phyloP scores from a whole-genome alignment of 768 basidiomycete genomes.

The Nidularia pulvinata region DNA sequence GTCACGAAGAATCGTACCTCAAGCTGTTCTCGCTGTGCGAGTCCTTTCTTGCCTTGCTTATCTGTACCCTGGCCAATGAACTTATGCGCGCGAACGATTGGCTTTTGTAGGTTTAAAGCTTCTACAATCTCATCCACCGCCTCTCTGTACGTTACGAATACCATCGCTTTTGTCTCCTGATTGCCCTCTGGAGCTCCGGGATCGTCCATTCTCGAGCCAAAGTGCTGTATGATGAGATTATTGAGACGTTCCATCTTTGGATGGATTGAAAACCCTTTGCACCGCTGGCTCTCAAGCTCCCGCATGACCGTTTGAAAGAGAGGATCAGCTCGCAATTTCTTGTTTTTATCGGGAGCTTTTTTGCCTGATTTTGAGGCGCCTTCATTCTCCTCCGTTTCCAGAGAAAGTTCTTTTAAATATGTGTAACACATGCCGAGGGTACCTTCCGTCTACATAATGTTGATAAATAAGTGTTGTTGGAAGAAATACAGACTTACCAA shows the following conservation, averaged over 20 bases:
- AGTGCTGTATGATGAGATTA: slow-evolving; percentile 76
- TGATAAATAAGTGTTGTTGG: slow-evolving; percentile 2
- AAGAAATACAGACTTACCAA: slow-evolving; percentile 50
- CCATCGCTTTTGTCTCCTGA: slow-evolving; percentile 80
- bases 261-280: slow-evolving; percentile 62
- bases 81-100: slow-evolving; percentile 76
- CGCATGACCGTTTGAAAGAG: slow-evolving; percentile 65
- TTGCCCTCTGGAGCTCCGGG: slow-evolving; percentile 28
- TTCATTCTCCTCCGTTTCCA: slow-evolving; percentile 29
- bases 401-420: slow-evolving; percentile 47
- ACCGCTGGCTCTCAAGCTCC: slow-evolving; percentile 63
- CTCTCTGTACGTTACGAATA: slow-evolving; percentile 90
- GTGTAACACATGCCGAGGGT: slow-evolving; percentile 80
- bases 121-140: slow-evolving; percentile 92
- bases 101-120: slow-evolving; percentile 71
- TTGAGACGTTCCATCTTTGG: slow-evolving; percentile 93
- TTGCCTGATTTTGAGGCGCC: slow-evolving; percentile 20
- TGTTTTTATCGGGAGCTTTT: slow-evolving; percentile 33
- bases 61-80: slow-evolving; percentile 93
- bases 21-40: slow-evolving; percentile 90
- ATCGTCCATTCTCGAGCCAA: slow-evolving; percentile 52
- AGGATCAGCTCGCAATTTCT: slow-evolving; percentile 48
- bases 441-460: slow-evolving; percentile 66
- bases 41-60: slow-evolving; percentile 84
- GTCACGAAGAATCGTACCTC: slow-evolving; percentile 49